Percentiles rank a stretch among this genome's conserved stretches.
Evolutionary conservation across 495 filamentous ascomycete species (phyloP).

Genomic region (Penicillium cataractarum): DNA sequence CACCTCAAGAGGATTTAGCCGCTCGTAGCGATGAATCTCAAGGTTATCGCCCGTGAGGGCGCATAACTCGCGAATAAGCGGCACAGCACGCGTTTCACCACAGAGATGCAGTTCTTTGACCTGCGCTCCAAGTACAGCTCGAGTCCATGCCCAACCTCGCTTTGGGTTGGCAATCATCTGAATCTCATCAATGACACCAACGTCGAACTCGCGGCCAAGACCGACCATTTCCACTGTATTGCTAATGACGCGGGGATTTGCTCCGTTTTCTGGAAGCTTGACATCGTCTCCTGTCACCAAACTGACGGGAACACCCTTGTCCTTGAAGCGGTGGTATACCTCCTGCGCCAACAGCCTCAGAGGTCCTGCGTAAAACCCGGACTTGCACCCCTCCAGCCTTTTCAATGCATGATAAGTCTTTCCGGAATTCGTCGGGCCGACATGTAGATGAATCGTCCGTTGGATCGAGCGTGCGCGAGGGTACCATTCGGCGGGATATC

Average conservation of each 20-base stretch:
- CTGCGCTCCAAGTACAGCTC: conserved; percentile 82
- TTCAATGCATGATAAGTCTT: conserved; percentile 96
- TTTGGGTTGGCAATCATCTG: conserved; percentile 87
- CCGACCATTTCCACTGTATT: conserved; percentile 98
- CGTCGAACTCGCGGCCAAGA: conserved; percentile 69
- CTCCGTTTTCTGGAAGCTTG: conserved; percentile 53
- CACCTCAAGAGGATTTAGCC: conserved; percentile 75
- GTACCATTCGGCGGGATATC: conserved; percentile 90
- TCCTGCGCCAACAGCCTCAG: conserved; percentile 91
- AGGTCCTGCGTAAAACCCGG: conserved; percentile 90
- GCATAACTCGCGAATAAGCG: conserved; percentile 79
- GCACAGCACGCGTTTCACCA: conserved; percentile 82
- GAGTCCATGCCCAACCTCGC: conserved; percentile 97
- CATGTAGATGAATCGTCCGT: conserved; percentile 86
- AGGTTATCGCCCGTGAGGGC: conserved; percentile 81
- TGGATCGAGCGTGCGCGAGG: conserved; percentile 76
- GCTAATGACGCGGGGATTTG: conserved; percentile 61
- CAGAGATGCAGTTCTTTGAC: conserved; percentile 92
- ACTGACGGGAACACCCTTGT: conserved; percentile 71
- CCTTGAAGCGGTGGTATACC: conserved; percentile 79
- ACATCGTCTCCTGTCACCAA: conserved; percentile 92
- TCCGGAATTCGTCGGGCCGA: conserved; percentile 97
- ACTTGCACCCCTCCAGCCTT: conserved; percentile 72
- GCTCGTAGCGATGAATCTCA: conserved; percentile 76
- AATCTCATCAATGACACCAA: conserved; percentile 97